Evolutionary conservation across 305 asterid species (phyloP).

Genomic region (Fraxinus greggii): DNA sequence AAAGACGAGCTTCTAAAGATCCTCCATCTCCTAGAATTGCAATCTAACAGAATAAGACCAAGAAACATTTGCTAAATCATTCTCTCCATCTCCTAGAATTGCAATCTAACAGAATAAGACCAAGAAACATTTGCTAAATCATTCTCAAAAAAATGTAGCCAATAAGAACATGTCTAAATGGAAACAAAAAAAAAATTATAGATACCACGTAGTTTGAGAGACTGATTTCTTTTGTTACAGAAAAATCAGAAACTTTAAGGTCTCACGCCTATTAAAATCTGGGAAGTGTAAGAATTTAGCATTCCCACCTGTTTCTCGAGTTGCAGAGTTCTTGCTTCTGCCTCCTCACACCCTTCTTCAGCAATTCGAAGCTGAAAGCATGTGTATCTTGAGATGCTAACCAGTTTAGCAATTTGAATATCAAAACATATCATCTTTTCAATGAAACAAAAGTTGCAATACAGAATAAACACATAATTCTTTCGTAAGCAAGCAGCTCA

Average conservation of each 20-base stretch:
- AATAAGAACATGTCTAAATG: not conserved
- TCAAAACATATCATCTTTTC: not conserved
- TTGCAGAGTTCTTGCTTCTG: constrained; percentile 89
- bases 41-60: constrained; percentile 45
- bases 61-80: not conserved
- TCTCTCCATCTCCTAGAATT: constrained; percentile 86
- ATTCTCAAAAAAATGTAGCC: not conserved
- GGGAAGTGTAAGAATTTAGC: not conserved
- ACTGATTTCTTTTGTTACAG: not conserved
- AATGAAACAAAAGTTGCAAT: constrained; percentile 7
- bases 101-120: constrained; percentile 56
- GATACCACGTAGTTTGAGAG: constrained; percentile 1
- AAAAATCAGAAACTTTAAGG: not conserved
- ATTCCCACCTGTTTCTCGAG: constrained; percentile 75
- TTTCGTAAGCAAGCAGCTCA: constrained; percentile 16
- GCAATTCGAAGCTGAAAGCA: constrained; percentile 77
- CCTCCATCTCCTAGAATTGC: constrained; percentile 91
- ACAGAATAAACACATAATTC: not conserved
- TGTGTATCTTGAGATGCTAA: constrained; percentile 27
- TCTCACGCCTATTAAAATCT: not conserved
- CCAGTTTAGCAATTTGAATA: constrained; percentile 8
- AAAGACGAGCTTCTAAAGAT: constrained; percentile 84
- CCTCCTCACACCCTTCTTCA: constrained; percentile 85
- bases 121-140: constrained; percentile 5
- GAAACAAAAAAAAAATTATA: not conserved